These are phyloP conservation scores for Coemansia sp. DNA, from an alignment of 192 early-diverging fungal species.

Conservation along the genomic window DNA sequence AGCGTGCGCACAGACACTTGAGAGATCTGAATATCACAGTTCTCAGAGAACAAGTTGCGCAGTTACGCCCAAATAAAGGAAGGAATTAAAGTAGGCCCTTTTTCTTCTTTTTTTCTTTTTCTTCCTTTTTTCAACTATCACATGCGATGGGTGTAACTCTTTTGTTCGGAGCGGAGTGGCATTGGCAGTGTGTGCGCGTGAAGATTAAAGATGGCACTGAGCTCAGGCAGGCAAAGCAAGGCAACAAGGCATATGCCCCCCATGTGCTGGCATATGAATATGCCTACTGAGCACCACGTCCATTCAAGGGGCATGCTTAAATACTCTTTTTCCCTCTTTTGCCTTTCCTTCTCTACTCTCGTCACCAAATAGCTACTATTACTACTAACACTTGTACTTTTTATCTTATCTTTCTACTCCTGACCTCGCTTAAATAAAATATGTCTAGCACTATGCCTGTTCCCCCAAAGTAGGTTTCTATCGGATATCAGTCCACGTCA, in stretches of 20 bases:
- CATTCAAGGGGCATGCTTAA: neutral
- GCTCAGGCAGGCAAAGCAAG: neutral
- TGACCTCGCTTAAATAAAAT: neutral
- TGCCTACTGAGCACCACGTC: neutral
- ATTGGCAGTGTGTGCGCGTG: neutral
- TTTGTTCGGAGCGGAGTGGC: neutral
- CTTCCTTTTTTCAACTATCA: neutral
- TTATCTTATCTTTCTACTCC: too few relatives aligned
- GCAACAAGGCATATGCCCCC: constrained; percentile 3
- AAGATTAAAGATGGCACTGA: neutral
- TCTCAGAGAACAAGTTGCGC: too few relatives aligned
- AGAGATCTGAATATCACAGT: too few relatives aligned
- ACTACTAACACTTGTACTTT: constrained; percentile 2
- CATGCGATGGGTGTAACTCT: neutral
- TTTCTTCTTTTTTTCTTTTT: neutral
- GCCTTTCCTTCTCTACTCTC: neutral
- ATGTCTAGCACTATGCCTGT: neutral
- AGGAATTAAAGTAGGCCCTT: too few relatives aligned
- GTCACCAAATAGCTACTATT: neutral
- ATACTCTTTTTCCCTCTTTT: neutral
- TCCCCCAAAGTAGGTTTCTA: constrained; percentile 3
- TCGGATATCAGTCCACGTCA: neutral
- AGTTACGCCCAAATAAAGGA: too few relatives aligned
- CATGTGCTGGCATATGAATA: constrained; percentile 5
- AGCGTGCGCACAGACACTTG: too few relatives aligned